Percentiles rank a stretch among this genome's conserved stretches.
Evolutionary conservation across 495 filamentous ascomycete genomes (phyloP).

Genomic region (Penicillium lividum): DNA sequence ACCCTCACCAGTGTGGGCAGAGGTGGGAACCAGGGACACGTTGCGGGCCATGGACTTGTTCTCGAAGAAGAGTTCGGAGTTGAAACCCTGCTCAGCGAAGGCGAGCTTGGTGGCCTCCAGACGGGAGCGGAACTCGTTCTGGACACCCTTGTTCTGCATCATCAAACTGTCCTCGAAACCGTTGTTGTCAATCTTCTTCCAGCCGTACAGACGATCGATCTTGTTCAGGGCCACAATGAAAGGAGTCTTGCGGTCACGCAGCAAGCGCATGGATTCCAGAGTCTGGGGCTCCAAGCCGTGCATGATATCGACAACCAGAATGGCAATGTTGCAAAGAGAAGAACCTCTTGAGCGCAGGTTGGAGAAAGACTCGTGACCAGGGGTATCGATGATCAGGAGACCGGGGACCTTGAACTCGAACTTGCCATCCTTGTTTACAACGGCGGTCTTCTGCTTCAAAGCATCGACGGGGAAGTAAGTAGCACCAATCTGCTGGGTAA

Average conservation of each 20-base stretch:
- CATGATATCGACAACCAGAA: slow-evolving; percentile 99
- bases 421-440: slow-evolving; percentile 84
- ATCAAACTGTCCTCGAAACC: slow-evolving; percentile 90
- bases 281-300: slow-evolving; percentile 98
- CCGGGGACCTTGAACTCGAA: slow-evolving; percentile 99
- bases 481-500: slow-evolving; percentile 99
- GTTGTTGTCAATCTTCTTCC: slow-evolving; percentile 98
- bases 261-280: slow-evolving; percentile 91
- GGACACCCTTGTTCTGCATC: slow-evolving; percentile 89
- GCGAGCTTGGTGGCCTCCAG: slow-evolving; percentile 89
- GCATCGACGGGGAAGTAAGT: slow-evolving; percentile 99
- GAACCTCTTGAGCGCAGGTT: slow-evolving; percentile 95
- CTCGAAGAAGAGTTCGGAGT: slow-evolving; percentile 93
- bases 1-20: slow-evolving; percentile 96
- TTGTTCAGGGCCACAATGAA: slow-evolving; percentile 99
- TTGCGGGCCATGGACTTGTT: slow-evolving; percentile 95
- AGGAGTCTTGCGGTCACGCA: slow-evolving; percentile 91
- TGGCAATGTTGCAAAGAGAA: slow-evolving; percentile 98
- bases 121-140: slow-evolving; percentile 91
- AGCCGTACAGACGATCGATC: slow-evolving; percentile 98
- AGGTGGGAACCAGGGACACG: slow-evolving; percentile 95
- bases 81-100: slow-evolving; percentile 96
- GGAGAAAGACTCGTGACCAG: slow-evolving; percentile 99
- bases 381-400: slow-evolving; percentile 96
- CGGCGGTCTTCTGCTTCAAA: slow-evolving; percentile 83